Conservation (phyloP, 768 basidiomycete species). For the Pulveroboletus sp. region DNA sequence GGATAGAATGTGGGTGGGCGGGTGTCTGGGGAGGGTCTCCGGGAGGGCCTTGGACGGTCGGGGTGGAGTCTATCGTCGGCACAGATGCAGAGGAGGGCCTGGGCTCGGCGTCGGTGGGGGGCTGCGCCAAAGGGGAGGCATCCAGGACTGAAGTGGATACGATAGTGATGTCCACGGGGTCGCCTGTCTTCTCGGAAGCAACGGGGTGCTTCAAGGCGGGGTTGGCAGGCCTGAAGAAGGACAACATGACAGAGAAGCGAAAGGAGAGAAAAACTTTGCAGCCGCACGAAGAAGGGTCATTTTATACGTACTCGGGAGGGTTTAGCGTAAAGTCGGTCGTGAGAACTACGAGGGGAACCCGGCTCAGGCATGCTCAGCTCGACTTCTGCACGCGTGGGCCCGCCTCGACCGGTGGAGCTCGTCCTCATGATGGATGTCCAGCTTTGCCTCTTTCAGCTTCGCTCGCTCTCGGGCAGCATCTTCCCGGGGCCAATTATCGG, state of each 20-base stretch:
- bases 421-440: too few relatives aligned
- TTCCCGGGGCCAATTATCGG: slow-evolving; percentile 7
- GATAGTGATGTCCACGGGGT: slow-evolving; percentile 4
- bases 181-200: not conserved
- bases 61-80: slow-evolving; percentile 22
- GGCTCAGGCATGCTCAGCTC: too few relatives aligned
- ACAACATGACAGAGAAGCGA: slow-evolving; percentile 17
- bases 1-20: not conserved
- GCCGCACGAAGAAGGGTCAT: slow-evolving; percentile 7
- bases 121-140: not conserved
- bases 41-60: slow-evolving; percentile 20
- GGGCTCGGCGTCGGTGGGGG: not conserved
- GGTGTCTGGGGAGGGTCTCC: slow-evolving; percentile 1
- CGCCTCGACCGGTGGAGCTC: too few relatives aligned
- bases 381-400: too few relatives aligned
- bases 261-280: slow-evolving; percentile 5
- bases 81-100: slow-evolving; percentile 21
- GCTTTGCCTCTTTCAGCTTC: not conserved
- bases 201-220: not conserved
- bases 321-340: slow-evolving; percentile 28
- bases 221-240: slow-evolving; percentile 22
- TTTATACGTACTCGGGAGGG: slow-evolving; percentile 35
- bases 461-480: not conserved
- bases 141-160: slow-evolving; percentile 2
- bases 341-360: slow-evolving; percentile 23